A percentile compares a stretch with the other conserved stretches of the same genome.
Evolutionary conservation across 148 eudicot genomes (phyloP).

Genomic region (Camellia lanceoleosa): DNA sequence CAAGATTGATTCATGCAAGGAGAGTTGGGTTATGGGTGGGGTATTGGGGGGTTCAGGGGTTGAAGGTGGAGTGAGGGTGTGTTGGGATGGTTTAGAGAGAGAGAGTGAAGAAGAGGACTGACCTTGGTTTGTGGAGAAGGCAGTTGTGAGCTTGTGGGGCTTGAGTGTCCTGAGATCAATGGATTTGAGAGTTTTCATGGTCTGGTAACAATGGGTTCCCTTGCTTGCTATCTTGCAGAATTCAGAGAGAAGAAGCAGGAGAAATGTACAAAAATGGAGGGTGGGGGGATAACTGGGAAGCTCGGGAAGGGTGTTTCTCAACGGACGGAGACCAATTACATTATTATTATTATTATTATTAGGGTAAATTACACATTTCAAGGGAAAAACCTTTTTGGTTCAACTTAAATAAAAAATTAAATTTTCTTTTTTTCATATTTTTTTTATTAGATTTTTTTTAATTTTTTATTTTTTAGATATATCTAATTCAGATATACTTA

Average conservation of each 20-base stretch:
- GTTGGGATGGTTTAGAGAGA: conserved; percentile 10
- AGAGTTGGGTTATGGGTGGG: conserved; percentile 16
- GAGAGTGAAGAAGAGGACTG: conserved; percentile 17
- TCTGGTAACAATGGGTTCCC: background rate
- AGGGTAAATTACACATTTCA: no score
- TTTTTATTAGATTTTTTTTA: no score
- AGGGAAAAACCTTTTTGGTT: no score
- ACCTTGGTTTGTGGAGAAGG: background rate
- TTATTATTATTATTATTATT: no score
- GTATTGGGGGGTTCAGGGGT: background rate
- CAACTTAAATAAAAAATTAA: no score
- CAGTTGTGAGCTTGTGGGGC: conserved; percentile 11
- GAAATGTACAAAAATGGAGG: no score
- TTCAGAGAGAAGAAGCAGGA: background rate
- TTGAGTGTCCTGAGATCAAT: conserved; percentile 4
- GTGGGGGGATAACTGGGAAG: no score
- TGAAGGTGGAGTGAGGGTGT: conserved; percentile 9
- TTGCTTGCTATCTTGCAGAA: background rate
- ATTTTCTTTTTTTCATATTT: no score
- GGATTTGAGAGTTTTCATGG: conserved; percentile 30
- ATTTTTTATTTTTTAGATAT: no score
- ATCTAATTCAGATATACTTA: no score
- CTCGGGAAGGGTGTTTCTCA: no score
- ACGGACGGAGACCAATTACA: no score
- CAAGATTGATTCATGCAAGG: conserved; percentile 27